These are phyloP conservation scores for Chloris gayana DNA, from an alignment of 176 grass and related monocot genomes.

Conservation along the genomic window DNA sequence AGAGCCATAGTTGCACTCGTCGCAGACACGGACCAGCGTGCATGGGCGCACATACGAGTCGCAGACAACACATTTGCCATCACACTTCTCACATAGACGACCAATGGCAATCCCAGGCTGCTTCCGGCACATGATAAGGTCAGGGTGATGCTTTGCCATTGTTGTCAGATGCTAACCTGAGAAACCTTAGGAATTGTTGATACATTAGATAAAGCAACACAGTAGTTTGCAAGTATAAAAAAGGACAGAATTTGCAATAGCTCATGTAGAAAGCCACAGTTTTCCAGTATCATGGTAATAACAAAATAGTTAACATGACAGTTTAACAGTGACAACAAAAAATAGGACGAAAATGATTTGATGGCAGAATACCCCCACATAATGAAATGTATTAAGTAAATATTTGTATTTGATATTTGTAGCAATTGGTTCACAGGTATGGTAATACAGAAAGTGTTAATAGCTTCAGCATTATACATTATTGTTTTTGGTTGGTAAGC, in stretches of 20 bases:
- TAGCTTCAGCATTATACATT: neutral
- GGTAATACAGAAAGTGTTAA: neutral
- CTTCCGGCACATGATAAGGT: constrained; percentile 91
- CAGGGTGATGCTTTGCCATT: constrained; percentile 89
- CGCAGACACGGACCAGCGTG: constrained; percentile 71
- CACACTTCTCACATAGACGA: constrained; percentile 76
- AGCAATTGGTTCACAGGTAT: neutral
- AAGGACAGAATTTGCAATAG: neutral
- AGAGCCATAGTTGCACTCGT: constrained; percentile 85
- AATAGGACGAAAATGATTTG: neutral
- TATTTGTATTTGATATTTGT: neutral
- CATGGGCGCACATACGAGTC: constrained; percentile 79
- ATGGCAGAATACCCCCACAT: neutral
- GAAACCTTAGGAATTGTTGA: constrained; percentile 9
- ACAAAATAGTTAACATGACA: neutral
- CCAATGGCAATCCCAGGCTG: constrained; percentile 78
- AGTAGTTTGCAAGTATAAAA: neutral
- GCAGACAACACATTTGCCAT: constrained; percentile 83
- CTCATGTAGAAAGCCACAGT: neutral
- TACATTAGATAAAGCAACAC: constrained; percentile 1
- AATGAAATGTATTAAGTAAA: neutral
- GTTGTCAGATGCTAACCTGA: constrained; percentile 35
- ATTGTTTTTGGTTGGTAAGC: neutral
- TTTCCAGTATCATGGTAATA: neutral
- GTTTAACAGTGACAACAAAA: neutral